A percentile compares a stretch with the other conserved stretches of the same genome.
Evolutionary conservation across 352 stramenopile species (phyloP).

Genomic region (Hyaloperonospora arabidopsidis): DNA sequence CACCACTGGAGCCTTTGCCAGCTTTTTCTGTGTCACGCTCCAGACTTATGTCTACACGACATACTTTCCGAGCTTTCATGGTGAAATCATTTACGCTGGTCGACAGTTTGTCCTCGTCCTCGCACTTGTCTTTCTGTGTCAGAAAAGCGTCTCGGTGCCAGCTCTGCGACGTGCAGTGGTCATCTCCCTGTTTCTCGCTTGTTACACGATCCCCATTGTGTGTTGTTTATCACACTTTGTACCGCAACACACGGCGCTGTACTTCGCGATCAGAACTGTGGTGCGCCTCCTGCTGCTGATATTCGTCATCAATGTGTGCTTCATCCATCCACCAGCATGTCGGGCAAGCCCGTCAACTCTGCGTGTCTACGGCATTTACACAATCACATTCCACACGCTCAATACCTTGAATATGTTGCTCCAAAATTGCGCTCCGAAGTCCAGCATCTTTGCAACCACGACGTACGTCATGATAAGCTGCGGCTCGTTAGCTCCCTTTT

Average conservation of each 20-base stretch:
- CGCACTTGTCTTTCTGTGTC: constrained; percentile 40
- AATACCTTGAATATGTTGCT: constrained; percentile 16
- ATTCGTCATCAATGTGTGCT: constrained; percentile 30
- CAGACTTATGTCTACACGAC: constrained; percentile 25
- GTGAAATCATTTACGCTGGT: constrained; percentile 35
- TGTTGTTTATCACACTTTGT: constrained; percentile 17
- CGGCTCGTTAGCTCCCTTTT: constrained; percentile 26
- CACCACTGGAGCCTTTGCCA: constrained; percentile 20
- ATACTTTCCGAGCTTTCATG: constrained; percentile 24
- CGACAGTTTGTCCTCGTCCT: constrained; percentile 53
- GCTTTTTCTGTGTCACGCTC: constrained; percentile 36
- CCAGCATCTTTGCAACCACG: background rate
- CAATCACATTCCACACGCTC: constrained; percentile 26
- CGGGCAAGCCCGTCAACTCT: constrained; percentile 24
- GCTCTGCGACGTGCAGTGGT: constrained; percentile 34
- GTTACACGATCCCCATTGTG: constrained; percentile 39
- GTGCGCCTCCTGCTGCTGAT: constrained; percentile 20
- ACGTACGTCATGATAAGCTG: constrained; percentile 26
- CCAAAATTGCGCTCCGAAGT: constrained; percentile 10
- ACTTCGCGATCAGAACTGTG: constrained; percentile 18
- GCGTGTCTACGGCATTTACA: constrained; percentile 29
- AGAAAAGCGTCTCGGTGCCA: constrained; percentile 58
- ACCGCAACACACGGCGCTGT: constrained; percentile 10
- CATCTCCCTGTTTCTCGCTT: constrained; percentile 36
- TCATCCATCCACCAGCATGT: constrained; percentile 24